phyloP scores from a whole-genome alignment of 192 early-diverging fungal species.

The Coemansia sp. region DNA sequence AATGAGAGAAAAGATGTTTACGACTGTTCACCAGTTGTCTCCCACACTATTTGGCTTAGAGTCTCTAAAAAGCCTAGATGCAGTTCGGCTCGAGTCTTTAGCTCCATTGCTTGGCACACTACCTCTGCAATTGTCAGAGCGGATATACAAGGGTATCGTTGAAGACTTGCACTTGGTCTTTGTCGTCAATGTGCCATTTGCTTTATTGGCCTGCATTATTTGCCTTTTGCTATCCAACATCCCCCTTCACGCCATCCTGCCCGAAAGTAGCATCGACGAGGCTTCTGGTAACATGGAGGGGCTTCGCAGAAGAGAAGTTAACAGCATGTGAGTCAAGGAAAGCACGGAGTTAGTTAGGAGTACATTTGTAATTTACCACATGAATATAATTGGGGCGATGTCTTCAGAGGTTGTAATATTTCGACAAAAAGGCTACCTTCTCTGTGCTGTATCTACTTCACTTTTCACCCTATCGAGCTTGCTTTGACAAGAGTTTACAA shows the following conservation, averaged over 20 bases:
- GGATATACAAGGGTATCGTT: conserved; percentile 37
- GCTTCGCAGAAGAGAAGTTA: neutral
- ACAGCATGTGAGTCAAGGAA: neutral
- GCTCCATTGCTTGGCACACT: conserved; percentile 35
- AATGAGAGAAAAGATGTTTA: conserved; percentile 49
- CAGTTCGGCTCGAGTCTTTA: conserved; percentile 29
- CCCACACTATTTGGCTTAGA: conserved; percentile 12
- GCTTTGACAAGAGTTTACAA: too few relatives aligned
- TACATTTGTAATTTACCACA: neutral
- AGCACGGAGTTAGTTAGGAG: neutral
- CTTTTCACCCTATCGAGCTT: too few relatives aligned
- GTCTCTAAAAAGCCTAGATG: conserved; percentile 23
- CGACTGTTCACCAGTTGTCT: conserved; percentile 6
- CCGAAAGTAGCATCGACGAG: conserved; percentile 21
- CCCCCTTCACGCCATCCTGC: conserved; percentile 39
- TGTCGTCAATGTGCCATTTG: conserved; percentile 49
- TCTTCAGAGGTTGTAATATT: neutral
- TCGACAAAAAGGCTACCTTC: too few relatives aligned
- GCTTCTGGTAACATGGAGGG: neutral
- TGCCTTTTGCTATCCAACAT: conserved; percentile 40
- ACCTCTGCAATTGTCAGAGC: conserved; percentile 4
- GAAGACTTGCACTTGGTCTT: conserved; percentile 36
- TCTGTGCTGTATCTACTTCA: too few relatives aligned
- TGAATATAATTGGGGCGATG: neutral
- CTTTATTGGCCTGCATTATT: conserved; percentile 35